Percentiles rank a stretch among this genome's conserved stretches.
phyloP scores from a whole-genome alignment of 2,329 filamentous ascomycete genomes.

The Periglandula ipomoeae region DNA sequence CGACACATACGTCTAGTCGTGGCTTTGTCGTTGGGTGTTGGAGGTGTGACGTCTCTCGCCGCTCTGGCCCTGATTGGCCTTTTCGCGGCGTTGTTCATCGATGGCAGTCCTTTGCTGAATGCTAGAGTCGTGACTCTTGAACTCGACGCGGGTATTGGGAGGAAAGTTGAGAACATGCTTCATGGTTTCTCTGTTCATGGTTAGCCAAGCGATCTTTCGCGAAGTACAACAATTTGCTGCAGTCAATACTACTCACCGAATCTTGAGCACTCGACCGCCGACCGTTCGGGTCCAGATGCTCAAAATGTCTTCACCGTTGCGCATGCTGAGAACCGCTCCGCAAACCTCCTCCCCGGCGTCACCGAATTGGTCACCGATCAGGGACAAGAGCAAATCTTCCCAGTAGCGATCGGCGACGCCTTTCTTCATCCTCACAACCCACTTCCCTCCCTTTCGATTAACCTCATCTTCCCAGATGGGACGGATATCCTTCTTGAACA shows the following conservation, averaged over 20 bases:
- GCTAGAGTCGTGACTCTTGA: slow-evolving; percentile 93
- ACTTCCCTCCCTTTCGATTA: slow-evolving; percentile 93
- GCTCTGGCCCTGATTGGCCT: slow-evolving; percentile 44
- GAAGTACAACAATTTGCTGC: neutral
- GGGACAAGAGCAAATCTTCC: slow-evolving; percentile 85
- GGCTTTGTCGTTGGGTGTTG: slow-evolving; percentile 22
- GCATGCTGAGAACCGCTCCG: slow-evolving; percentile 85
- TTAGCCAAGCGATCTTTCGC: too few relatives aligned
- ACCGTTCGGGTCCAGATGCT: slow-evolving; percentile 97
- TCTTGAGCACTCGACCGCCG: slow-evolving; percentile 89
- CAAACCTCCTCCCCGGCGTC: slow-evolving; percentile 93
- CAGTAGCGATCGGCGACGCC: slow-evolving; percentile 94
- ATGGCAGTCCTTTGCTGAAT: slow-evolving; percentile 87
- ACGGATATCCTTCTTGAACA: slow-evolving; percentile 93
- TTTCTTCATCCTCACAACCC: slow-evolving; percentile 95
- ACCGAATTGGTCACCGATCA: slow-evolving; percentile 88
- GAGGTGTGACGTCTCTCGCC: slow-evolving; percentile 28
- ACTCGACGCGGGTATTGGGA: slow-evolving; percentile 80
- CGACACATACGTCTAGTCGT: slow-evolving; percentile 17
- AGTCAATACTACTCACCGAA: slow-evolving; percentile 57
- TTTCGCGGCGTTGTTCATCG: slow-evolving; percentile 85
- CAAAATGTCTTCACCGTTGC: slow-evolving; percentile 92
- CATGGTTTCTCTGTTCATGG: slow-evolving; percentile 69
- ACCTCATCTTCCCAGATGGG: slow-evolving; percentile 98
- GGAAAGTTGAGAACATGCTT: slow-evolving; percentile 83